Base-by-base conservation (phyloP, 495 filamentous ascomycete genomes). In the Aspergillus cavernicola region DNA sequence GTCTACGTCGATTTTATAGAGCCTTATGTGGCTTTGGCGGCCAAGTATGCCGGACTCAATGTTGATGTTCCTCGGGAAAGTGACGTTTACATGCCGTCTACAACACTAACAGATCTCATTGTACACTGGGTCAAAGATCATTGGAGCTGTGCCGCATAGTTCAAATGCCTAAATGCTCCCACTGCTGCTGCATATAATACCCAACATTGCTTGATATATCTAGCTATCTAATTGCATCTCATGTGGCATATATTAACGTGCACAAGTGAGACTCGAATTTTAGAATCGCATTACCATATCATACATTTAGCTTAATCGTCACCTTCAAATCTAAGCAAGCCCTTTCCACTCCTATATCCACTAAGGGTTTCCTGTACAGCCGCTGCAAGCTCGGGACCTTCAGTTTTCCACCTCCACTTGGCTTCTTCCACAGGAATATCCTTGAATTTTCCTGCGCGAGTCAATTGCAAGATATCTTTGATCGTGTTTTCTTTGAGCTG, bases 1-100 rank as follows among this genome's bases (percentile, higher is more conserved):
- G 84, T 97, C 19, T 98, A 93, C 65, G 77, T 92, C 40, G 91
- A 95, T 59, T 98, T 97, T 57, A 86, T 97, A 43, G 79, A 95
- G 68, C 79, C 80, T 32, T 89, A 85, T 76, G 73, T 97, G 43
- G 61, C 90, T 38, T 64, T 87, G 3, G 93, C 88, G 16, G 70
- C 96, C 35, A 73, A 77, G 55, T 87, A 87, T 61, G 75, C 80
- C 15, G 84, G 86, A 0, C 72, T 87, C 26, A 69, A 78, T 51
- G 58, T 73, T 18, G 74, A 78, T 11, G 88, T 88, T 52, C 63
- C 60, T 18, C 68, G 67, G 22, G 71, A 79, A 4, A 86, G 89
- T 15, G 69, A 75, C 53, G 63, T 69, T 20, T 96, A 89, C 62
- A 78, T 87, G 64, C 74, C 82, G 13, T 81, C 80, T 4, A 70